Base-by-base conservation (phyloP, 2,329 filamentous ascomycete species). In the Fusarium incarnatum region DNA sequence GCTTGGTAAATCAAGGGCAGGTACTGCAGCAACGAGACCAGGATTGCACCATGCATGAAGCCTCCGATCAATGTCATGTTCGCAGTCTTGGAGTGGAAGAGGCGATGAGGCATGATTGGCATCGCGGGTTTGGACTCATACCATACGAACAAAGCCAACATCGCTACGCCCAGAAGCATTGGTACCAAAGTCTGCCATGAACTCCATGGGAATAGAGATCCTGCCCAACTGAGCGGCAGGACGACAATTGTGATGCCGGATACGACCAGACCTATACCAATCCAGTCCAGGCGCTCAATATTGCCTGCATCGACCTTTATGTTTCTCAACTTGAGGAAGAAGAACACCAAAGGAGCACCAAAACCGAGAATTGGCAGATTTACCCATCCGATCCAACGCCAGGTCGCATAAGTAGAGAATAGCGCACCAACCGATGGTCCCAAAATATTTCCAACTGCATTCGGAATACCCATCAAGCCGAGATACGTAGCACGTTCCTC, bases 41-140 rank as follows among this genome's bases (percentile, higher is more conserved):
- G 60, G 8, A 64, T 59, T 0, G 62, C 32, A 2, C 62, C 62
- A 8, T 64, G 62, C 2, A 64, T 47, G 13, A 64, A 64, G 4
- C 62, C 62, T 3, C 62, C 62, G 0, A 57, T n/a, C n/a, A 64
- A 64, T 13, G 62, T 59, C 62, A 64, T 64, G 3, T 64, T 64
- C 11, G 62, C 62, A 7, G 62, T 64, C 13, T 47, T 47, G n/a
- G 52, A 64, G 3, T 59, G 45, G 7, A 64, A 64, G 0, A 64
- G 32, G 0, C 62, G 60, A 25, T 64, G 60, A 11, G 62, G 62
- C 62, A 64, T 64, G 8, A 64, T 64, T 6, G 62, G 60, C 13
- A 37, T 22, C 8, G 32, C 32, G 5, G 62, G 62, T 2, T 59
- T 64, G 3, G 60, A 54, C 27, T 64, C 62, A 4, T 52, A 64